Percentiles rank a stretch among this genome's conserved stretches.
Evolutionary conservation across 257 asterid species (phyloP).

Genomic region (Cinchona pubescens): DNA sequence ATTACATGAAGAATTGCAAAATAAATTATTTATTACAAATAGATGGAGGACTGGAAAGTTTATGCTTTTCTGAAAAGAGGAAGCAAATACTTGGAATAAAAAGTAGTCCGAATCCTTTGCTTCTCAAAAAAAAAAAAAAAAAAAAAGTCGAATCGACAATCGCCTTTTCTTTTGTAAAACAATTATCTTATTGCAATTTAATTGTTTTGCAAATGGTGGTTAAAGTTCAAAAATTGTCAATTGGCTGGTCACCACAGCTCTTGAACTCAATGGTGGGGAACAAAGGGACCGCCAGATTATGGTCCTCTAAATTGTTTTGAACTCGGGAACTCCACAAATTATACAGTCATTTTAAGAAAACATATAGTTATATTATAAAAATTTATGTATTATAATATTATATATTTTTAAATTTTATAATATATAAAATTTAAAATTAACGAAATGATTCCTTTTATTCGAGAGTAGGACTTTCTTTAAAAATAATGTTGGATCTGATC

Average conservation of each 20-base stretch:
- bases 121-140: too few species aligned
- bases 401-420: too few species aligned
- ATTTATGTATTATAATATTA: too few species aligned
- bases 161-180: too few species aligned
- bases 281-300: neutral
- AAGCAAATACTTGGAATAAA: neutral
- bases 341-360: too few species aligned
- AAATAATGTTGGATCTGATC: neutral
- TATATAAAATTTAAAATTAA: too few species aligned
- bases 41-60: neutral
- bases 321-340: neutral
- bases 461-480: too few species aligned
- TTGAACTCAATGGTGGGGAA: neutral
- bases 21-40: neutral
- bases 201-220: neutral
- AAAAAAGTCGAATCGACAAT: too few species aligned
- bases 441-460: too few species aligned
- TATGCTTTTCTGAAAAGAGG: too few species aligned
- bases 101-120: neutral
- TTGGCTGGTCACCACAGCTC: neutral
- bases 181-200: too few species aligned
- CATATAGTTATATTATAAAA: too few species aligned
- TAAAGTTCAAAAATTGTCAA: neutral
- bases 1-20: neutral
- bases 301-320: slow-evolving; percentile 7